Percentiles rank a stretch among this genome's conserved stretches.
phyloP scores from a whole-genome alignment of 2,329 filamentous ascomycete genomes.

The Colletotrichum sp. region DNA sequence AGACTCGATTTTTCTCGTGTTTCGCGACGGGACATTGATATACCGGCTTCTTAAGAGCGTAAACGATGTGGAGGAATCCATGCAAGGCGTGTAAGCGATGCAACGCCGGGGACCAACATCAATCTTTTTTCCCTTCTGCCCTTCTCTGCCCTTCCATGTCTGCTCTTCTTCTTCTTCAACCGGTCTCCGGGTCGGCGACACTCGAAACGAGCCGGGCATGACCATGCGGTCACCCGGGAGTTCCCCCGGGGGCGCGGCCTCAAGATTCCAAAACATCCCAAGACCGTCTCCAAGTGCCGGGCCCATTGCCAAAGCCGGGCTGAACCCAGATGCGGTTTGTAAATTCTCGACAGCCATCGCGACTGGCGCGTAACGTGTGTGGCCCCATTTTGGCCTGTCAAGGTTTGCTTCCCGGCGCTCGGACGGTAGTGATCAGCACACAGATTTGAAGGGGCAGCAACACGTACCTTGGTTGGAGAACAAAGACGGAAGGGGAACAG shows the following conservation, averaged over 20 bases:
- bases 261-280: background rate
- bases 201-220: background rate
- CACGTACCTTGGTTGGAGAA: background rate
- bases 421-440: slow-evolving; percentile 4
- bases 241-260: background rate
- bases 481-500: background rate
- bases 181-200: background rate
- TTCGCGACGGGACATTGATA: background rate
- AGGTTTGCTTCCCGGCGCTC: background rate
- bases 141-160: background rate
- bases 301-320: background rate
- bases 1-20: background rate
- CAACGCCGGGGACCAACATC: background rate
- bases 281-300: background rate
- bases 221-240: background rate
- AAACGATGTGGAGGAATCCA: background rate
- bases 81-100: background rate
- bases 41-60: background rate
- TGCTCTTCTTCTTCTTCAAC: background rate
- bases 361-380: background rate
- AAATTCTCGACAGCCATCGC: background rate
- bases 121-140: background rate
- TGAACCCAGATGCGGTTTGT: background rate
- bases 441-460: background rate
- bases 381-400: background rate